Evolutionary conservation across 768 basidiomycete genomes (phyloP), one percentile per base, ranked within the genome.

Genomic region (Coprinellus micaceus): DNA sequence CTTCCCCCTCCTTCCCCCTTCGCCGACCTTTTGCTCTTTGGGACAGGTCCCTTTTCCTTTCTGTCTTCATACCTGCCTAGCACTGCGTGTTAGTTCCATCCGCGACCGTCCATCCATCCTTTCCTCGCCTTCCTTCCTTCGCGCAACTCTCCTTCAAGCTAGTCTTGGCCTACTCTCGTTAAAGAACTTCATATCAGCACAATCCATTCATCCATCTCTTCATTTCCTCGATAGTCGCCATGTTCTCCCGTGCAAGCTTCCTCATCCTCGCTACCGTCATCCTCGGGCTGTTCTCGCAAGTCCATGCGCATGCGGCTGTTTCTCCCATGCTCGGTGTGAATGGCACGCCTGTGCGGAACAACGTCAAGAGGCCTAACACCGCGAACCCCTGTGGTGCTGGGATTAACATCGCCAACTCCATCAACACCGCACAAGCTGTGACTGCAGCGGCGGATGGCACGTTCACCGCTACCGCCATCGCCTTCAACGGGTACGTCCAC

Each of bases 401-500:
- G 1, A 65, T 74, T 33, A 70, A 77, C 64, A 69, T 81, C 47
- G 72, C 76, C 21, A 54, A 66, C 19, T 70, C 65, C 45, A 57
- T 82, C 55, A 73, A 73, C 53, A 64, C 67, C 10, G 73, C 79
- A 3, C 72, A 69, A 3, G 67, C 70, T 7, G 69, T 75, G 11
- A 59, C 63, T n/a, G 73, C 71, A 17, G 65, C 65, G n/a, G 69
- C 74, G 21, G 69, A 78, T 48, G 80, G 80, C 29, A 57, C 71
- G 0, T 76, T 82, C 65, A 66, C 66, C 5, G 72, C 70, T 22
- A 75, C 68, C 25, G 70, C 70, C 54, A 74, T 66, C 43, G 74
- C 78, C 66, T 82, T 81, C 63, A 81, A 82, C 57, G 71, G 57
- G 82, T 82, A 61, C 45, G 74, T 64, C n/a, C 17, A 11, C n/a